A percentile compares a stretch with the other conserved stretches of the same genome.
Evolutionary conservation across 108 stramenopile genomes (phyloP).

Genomic region (Nitzschia inconspicua): DNA sequence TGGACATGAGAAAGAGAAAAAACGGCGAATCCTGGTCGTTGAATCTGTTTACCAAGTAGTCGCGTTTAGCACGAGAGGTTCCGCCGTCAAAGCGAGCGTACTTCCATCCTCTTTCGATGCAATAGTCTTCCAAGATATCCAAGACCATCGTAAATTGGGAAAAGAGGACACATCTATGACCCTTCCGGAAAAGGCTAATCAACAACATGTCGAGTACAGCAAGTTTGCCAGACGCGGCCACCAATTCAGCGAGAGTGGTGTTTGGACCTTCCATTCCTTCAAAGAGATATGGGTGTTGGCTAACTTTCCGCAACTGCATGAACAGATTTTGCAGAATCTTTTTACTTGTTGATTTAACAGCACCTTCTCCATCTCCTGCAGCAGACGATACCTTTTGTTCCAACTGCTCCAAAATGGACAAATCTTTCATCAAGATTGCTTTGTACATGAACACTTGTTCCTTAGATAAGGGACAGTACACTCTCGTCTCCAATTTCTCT

Average conservation of each 20-base stretch:
- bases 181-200: slow-evolving; percentile 44
- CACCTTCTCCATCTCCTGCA: slow-evolving; percentile 1
- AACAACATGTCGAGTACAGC: slow-evolving; percentile 79
- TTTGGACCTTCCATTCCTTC: slow-evolving; percentile 54
- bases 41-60: slow-evolving; percentile 77
- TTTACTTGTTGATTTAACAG: background rate
- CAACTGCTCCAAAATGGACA: slow-evolving; percentile 28
- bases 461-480: slow-evolving; percentile 51
- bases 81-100: slow-evolving; percentile 80
- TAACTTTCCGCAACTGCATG: slow-evolving; percentile 80
- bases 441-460: slow-evolving; percentile 70
- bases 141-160: slow-evolving; percentile 89
- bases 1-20: slow-evolving; percentile 93
- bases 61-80: slow-evolving; percentile 75
- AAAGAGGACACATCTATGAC: slow-evolving; percentile 87
- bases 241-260: slow-evolving; percentile 59
- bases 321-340: slow-evolving; percentile 45
- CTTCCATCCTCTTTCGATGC: slow-evolving; percentile 65
- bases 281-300: slow-evolving; percentile 71
- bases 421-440: slow-evolving; percentile 61
- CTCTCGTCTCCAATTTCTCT: slow-evolving; percentile 70
- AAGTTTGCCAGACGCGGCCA: slow-evolving; percentile 76
- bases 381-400: slow-evolving; percentile 3
- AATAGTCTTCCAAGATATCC: slow-evolving; percentile 90
- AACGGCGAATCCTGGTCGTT: slow-evolving; percentile 73